phyloP scores from a whole-genome alignment of 768 basidiomycete genomes.

The Rhizopogon roseolus region DNA sequence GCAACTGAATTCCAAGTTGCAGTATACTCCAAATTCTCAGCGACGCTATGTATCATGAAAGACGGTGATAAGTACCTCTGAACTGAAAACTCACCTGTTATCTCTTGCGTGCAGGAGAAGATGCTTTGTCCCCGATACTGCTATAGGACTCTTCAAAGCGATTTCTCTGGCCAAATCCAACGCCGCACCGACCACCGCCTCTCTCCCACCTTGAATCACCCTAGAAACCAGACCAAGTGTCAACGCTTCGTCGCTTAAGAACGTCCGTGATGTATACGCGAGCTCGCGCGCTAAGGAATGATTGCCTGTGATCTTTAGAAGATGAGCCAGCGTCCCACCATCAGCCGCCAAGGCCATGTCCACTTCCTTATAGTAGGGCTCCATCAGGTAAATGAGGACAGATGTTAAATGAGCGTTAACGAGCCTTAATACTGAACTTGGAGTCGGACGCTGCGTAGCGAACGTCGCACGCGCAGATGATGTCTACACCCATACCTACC shows the following conservation, averaged over 20 bases:
- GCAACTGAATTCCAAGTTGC: constrained; percentile 51
- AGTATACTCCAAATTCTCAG: constrained; percentile 53
- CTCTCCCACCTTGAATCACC: constrained; percentile 59
- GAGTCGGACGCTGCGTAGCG: constrained; percentile 63
- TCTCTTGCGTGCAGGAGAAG: constrained; percentile 76
- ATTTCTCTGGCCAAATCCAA: constrained; percentile 62
- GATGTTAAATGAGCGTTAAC: constrained; percentile 14
- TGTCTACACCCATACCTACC: constrained; percentile 76
- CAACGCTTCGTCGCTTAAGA: constrained; percentile 63
- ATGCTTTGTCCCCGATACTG: constrained; percentile 72
- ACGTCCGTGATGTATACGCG: constrained; percentile 69
- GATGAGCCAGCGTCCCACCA: constrained; percentile 77
- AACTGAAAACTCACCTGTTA: constrained; percentile 49
- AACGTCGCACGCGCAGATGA: constrained; percentile 68
- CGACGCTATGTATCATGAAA: constrained; percentile 15
- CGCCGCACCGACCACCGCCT: constrained; percentile 63
- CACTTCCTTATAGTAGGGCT: constrained; percentile 59
- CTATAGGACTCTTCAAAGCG: constrained; percentile 75
- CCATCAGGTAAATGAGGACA: not conserved
- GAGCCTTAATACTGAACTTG: constrained; percentile 69
- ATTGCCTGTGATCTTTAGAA: constrained; percentile 77
- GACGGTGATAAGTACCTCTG: not conserved
- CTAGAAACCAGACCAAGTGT: constrained; percentile 70
- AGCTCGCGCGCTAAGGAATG: constrained; percentile 69
- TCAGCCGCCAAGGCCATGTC: constrained; percentile 87